Evolutionary conservation across 345 rosid genomes (phyloP), one percentile per base, ranked within the genome.

Genomic region (Brassica juncea): DNA sequence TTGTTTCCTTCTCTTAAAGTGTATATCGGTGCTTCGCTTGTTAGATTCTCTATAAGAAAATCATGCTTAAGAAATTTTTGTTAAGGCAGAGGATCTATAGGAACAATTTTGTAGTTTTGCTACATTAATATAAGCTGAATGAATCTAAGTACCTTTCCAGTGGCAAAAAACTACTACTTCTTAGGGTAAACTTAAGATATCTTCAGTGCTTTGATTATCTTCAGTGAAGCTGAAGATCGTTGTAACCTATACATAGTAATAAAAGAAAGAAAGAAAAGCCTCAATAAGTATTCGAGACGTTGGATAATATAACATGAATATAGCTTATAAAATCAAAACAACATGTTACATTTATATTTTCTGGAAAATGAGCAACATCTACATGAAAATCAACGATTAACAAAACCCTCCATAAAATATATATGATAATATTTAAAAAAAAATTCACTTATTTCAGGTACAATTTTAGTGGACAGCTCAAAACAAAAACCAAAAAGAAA

Each of bases 141-240:
- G 68, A 25, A 54, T 66, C 5, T 65, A 34, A 76, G 62, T 87
- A 95, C 99, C 99, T 90, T 91, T 67, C 97, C 97, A 72, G 90
- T 93, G 39, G 86, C 62, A 7, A 34, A 93, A 83, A 81, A 90
- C 91, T 64, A 47, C 86, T 84, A 91, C 58, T 69, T 91, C 86
- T 90, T 89, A 64, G 92, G 57, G 76, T 95, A 94, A 70, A 89
- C 98, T 75, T 88, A 88, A 91, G 77, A 92, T 89, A 82, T 95
- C 99, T 86, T 95, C 99, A 3, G 98, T 93, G 98, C 93, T 91
- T 85, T 93, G 80, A 87, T 95, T 97, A 81, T 95, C 99, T 84
- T 93, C 97, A 37, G 90, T 77, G 77, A 91, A 95, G 86, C 83
- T 95, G 74, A 91, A 86, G 72, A 93, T 90, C 88, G 93, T 98